These are phyloP conservation scores for Ammopiptanthus mongolicus DNA, from an alignment of 306 rosid species.

Conservation along the genomic window DNA sequence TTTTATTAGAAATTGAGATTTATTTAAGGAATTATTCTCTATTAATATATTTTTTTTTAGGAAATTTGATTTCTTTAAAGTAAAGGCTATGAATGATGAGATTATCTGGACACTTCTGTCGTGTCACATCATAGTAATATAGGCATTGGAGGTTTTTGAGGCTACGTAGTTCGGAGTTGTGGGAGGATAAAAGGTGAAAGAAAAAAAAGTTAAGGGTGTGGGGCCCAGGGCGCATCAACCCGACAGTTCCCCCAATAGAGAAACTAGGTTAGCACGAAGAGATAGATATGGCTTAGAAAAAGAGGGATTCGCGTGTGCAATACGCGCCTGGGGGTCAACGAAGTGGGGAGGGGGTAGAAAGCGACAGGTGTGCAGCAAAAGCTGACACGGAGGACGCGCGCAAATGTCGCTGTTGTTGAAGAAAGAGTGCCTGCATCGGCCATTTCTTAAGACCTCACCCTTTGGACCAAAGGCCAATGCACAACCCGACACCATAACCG, in stretches of 20 bases:
- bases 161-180: not conserved
- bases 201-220: not conserved
- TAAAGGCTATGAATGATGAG: too few species aligned
- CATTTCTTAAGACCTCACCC: slow-evolving; percentile 9
- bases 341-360: slow-evolving; percentile 7
- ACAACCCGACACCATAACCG: slow-evolving; percentile 28
- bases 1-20: too few species aligned
- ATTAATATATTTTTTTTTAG: too few species aligned
- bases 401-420: slow-evolving; percentile 72
- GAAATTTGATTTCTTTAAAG: too few species aligned
- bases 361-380: slow-evolving; percentile 59
- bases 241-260: slow-evolving; percentile 28
- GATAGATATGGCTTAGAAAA: slow-evolving; percentile 7
- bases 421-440: slow-evolving; percentile 45
- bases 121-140: too few species aligned
- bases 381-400: slow-evolving; percentile 87
- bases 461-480: slow-evolving; percentile 28
- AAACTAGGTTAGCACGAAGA: slow-evolving; percentile 20
- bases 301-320: not conserved
- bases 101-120: too few species aligned
- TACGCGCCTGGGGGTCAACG: slow-evolving; percentile 42
- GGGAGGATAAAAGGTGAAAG: not conserved
- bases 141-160: too few species aligned
- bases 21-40: too few species aligned
- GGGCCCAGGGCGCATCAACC: slow-evolving; percentile 31